Percentiles rank a stretch among this genome's conserved stretches.
Evolutionary conservation across 176 grass and related monocot species (phyloP).

Genomic region (Oryza longistaminata): DNA sequence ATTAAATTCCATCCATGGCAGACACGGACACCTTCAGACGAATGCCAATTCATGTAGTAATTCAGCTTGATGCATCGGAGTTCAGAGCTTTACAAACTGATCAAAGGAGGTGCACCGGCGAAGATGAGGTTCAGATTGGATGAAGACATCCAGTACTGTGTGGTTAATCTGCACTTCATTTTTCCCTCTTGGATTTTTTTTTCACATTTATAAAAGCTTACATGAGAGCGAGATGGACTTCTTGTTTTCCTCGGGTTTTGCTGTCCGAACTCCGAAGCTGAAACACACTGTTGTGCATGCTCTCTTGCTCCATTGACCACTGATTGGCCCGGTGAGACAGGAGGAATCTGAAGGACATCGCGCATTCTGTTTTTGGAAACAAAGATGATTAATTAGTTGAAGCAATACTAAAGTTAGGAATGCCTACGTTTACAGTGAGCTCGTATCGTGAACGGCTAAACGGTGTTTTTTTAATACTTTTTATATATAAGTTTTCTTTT

Average conservation of each 20-base stretch:
- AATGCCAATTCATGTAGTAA: not conserved
- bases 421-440: too few relatives aligned
- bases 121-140: not conserved
- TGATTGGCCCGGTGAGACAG: conserved; percentile 26
- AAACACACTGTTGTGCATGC: too few relatives aligned
- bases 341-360: conserved; percentile 55
- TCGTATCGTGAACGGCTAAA: too few relatives aligned
- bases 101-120: not conserved
- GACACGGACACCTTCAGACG: not conserved
- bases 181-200: not conserved
- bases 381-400: conserved; percentile 53
- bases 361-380: conserved; percentile 53
- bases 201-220: not conserved
- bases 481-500: too few relatives aligned
- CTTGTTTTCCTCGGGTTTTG: too few relatives aligned
- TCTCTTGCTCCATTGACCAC: too few relatives aligned
- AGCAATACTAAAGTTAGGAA: not conserved
- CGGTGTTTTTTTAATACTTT: too few relatives aligned
- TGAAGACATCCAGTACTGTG: not conserved
- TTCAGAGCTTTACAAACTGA: not conserved
- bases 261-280: too few relatives aligned
- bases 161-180: not conserved
- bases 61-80: not conserved
- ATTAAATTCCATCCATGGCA: not conserved
- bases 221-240: too few relatives aligned